Evolutionary conservation across 108 stramenopile species (phyloP), one percentile per base, ranked within the genome.

Genomic region (Fragilariopsis cylindrus): DNA sequence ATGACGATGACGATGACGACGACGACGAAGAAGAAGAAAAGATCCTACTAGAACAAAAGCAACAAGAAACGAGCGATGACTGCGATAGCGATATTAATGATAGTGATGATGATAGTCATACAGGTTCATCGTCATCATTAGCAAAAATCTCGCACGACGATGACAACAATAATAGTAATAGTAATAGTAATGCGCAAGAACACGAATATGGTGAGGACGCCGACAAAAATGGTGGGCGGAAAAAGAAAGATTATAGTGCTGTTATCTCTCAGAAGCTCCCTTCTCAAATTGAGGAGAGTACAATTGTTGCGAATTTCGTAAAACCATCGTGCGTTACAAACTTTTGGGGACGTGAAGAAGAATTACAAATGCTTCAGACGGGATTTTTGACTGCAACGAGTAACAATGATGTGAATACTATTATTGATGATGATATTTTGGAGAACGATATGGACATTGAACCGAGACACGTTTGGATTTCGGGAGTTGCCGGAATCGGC

Each of bases 271-370:
- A 12, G 52, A 53, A 53, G 15, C 15, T 15, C 52, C 15, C 12
- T 53, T n/a, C 52, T 12, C 15, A 53, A 12, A 15, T 53, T 53
- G 52, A 53, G 2, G 52, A 53, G 12, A 53, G 12, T 53, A 12
- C 15, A 53, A 12, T 15, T 12, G 15, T 12, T n/a, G 15, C 15
- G 15, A 53, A 53, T 12, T 53, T n/a, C 52, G 12, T 53, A 53
- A 30, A 30, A 30, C 30, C 30, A 30, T 30, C 30, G 30, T 30
- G 30, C 30, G 30, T 30, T 30, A 30, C 39, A n/a, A 11, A 45
- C 11, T 57, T 71, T 55, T 71, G 57, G 70, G 67, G 67, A 30
- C 67, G 67, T 3, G 19, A 68, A 3, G 16, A 52, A 39, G 67
- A 68, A 19, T 48, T 68, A 39, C 5, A 21, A 4, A 68, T 8